phyloP scores from a whole-genome alignment of 163 green algal genomes.

The Scenedesmus sp. region DNA sequence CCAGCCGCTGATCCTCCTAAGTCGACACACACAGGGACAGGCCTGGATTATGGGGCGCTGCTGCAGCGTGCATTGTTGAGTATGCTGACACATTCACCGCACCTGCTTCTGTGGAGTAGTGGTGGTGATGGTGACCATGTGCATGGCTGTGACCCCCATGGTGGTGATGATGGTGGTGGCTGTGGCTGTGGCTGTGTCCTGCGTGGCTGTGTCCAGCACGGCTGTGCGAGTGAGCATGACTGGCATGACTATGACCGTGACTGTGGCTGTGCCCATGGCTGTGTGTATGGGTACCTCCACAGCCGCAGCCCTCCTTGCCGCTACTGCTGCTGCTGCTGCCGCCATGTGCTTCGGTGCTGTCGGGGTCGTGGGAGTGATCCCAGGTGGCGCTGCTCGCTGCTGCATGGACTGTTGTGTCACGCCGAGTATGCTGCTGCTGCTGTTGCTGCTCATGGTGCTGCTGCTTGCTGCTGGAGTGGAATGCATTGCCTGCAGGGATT shows the following conservation, averaged over 20 bases:
- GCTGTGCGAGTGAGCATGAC: slow-evolving; percentile 19
- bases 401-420: slow-evolving; percentile 10
- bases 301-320: neutral
- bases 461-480: neutral
- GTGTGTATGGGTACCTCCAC: neutral
- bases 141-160: slow-evolving; percentile 31
- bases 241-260: slow-evolving; percentile 37
- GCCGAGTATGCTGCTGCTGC: neutral
- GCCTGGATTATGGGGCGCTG: neutral
- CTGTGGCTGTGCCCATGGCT: slow-evolving; percentile 11
- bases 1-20: too few relatives aligned
- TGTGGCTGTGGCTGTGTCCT: slow-evolving; percentile 40
- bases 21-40: neutral
- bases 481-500: neutral
- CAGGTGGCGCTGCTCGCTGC: slow-evolving; percentile 14
- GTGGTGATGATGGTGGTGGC: slow-evolving; percentile 46
- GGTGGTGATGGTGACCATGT: slow-evolving; percentile 56
- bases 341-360: neutral
- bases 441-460: slow-evolving; percentile 8
- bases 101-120: slow-evolving; percentile 51
- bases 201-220: slow-evolving; percentile 47
- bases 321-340: slow-evolving; percentile 15
- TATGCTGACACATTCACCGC: neutral
- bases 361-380: neutral
- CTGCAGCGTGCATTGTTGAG: neutral